Base-by-base conservation (phyloP, 2,329 filamentous ascomycete species). In the Trichoderma asperellum region DNA sequence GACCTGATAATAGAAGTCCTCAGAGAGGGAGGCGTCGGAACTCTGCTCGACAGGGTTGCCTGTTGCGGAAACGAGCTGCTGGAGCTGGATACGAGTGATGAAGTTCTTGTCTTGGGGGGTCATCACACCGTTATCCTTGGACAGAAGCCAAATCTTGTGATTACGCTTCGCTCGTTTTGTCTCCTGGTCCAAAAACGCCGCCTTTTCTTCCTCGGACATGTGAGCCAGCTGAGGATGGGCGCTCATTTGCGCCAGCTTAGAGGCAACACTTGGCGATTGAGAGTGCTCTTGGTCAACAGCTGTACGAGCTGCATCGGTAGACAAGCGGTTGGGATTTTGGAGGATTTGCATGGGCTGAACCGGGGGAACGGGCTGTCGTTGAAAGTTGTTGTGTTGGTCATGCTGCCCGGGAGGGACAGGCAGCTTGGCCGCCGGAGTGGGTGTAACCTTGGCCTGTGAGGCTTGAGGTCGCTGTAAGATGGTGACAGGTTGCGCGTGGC, bases 21-120 rank as follows among this genome's bases (percentile, higher is more conserved):
- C 96, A 1, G 90, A 87, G 47, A 98, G 85, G 7, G 92, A 89
- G 43, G 93, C 89, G 77, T 98, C 94, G 0, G 89, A 88, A 57
- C 91, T 91, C 57, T 90, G 87, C 71, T 97, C 94, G 65, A 91
- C 91, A 4, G 94, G 87, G 75, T 94, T 96, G 11, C 95, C 95
- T 29, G 94, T 97, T 10, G 96, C 94, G 12, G 95, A 90, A 66
- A 99, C 93, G 43, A 99, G 87, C 78, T 99, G 96, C 81, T 99
- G 96, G 64, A 99, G 86, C 79, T 99, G 96, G 73, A 99, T 99
- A 21, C 96, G 90, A 5, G 96, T 98, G 73, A 99, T 97, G 81
- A 98, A 99, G 79, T 97, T 99, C 85, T 99, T 99, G 81, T 99
- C 96, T 77, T 98, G 95, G 0, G 96, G 96, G 4, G 96, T 99